A percentile compares a stretch with the other conserved stretches of the same genome.
phyloP scores from a whole-genome alignment of 148 eudicot species.

The Arbutus unedo region DNA sequence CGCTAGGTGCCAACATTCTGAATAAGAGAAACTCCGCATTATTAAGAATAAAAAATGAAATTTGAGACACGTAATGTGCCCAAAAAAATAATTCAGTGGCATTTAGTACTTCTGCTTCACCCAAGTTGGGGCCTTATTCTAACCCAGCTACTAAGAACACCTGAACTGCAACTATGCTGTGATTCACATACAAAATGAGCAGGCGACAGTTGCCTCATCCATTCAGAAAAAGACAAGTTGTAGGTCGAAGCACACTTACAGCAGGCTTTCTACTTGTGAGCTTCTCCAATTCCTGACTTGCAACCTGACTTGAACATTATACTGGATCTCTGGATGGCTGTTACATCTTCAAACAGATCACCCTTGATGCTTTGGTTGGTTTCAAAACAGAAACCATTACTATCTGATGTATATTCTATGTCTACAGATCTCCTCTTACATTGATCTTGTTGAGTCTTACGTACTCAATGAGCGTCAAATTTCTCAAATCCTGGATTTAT shows the following conservation, averaged over 20 bases:
- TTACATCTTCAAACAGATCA: conserved; percentile 22
- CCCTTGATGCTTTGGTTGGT: background rate
- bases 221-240: background rate
- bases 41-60: background rate
- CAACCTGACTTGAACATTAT: conserved; percentile 18
- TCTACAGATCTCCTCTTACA: conserved; percentile 20
- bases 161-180: background rate
- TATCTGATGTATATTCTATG: conserved; percentile 8
- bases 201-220: background rate
- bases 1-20: background rate
- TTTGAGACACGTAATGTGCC: background rate
- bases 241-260: conserved; percentile 22
- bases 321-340: conserved; percentile 24
- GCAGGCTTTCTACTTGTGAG: conserved; percentile 17
- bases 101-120: background rate
- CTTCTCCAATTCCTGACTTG: conserved; percentile 15
- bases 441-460: conserved; percentile 16
- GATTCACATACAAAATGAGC: background rate
- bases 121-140: background rate
- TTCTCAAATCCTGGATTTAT: conserved; percentile 48
- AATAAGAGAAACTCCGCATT: background rate
- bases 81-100: no score
- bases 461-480: conserved; percentile 18
- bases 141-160: background rate
- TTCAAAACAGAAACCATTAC: conserved; percentile 23